A percentile compares a stretch with the other conserved stretches of the same genome.
Evolutionary conservation across 768 basidiomycete species (phyloP).

Genomic region (Coprinopsis marcescibilis): DNA sequence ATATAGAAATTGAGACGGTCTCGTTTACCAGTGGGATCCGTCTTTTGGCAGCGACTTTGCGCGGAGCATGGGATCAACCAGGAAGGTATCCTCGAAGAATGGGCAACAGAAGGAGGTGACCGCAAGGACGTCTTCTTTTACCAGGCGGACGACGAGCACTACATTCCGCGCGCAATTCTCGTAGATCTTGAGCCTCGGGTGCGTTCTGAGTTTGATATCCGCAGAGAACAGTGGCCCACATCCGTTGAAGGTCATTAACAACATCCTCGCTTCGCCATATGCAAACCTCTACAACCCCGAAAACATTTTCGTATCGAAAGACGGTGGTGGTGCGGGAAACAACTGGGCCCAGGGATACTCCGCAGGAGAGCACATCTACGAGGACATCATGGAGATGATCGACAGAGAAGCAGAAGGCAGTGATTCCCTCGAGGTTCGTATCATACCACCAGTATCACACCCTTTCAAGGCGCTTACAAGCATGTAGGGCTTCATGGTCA

Average conservation of each 20-base stretch:
- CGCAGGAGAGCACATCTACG: slow-evolving; percentile 85
- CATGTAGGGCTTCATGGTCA: slow-evolving; percentile 95
- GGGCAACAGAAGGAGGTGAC: slow-evolving; percentile 93
- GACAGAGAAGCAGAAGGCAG: slow-evolving; percentile 97
- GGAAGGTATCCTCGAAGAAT: slow-evolving; percentile 94
- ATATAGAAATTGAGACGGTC: neutral
- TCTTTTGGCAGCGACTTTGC: slow-evolving; percentile 97
- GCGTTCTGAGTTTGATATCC: slow-evolving; percentile 22
- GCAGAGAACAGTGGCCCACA: slow-evolving; percentile 7
- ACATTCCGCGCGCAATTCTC: slow-evolving; percentile 94
- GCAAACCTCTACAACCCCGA: slow-evolving; percentile 95
- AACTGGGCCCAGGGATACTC: slow-evolving; percentile 97
- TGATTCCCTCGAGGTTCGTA: slow-evolving; percentile 85
- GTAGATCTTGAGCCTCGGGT: slow-evolving; percentile 96
- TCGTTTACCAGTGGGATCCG: slow-evolving; percentile 73
- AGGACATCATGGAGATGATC: slow-evolving; percentile 98
- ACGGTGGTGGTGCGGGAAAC: slow-evolving; percentile 98
- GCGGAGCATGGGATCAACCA: slow-evolving; percentile 97
- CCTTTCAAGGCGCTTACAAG: neutral
- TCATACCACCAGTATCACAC: neutral
- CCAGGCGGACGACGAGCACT: slow-evolving; percentile 99
- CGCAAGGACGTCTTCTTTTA: slow-evolving; percentile 99
- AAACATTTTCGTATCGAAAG: slow-evolving; percentile 93
- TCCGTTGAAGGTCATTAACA: slow-evolving; percentile 82
- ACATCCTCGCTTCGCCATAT: slow-evolving; percentile 84